Evolutionary conservation across 2,329 filamentous ascomycete genomes (phyloP), one percentile per base, ranked within the genome.

Genomic region (Catunica adiposa): DNA sequence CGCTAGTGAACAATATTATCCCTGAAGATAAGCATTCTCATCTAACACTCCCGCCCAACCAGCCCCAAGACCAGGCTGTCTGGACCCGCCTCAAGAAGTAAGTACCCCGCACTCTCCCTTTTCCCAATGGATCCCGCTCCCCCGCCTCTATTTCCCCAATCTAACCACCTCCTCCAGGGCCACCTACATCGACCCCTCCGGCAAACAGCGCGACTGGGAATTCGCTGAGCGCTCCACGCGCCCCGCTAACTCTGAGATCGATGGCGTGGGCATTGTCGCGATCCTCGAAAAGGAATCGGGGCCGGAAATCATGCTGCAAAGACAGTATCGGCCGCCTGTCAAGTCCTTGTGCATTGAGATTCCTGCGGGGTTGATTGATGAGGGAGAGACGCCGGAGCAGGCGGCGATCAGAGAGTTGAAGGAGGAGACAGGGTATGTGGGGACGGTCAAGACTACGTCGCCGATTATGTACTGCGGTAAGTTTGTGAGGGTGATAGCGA

Each of bases 211-310:
- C 54, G 78, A 75, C 29, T 88, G 84, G 84, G 84, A 89, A 64
- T 83, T 80, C 0, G 81, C 81, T 15, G 80, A 86, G 66, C 78
- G 84, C n/a, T 74, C 74, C 29, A 87, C 83, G 0, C 77, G 83
- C 2, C 82, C 83, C 11, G 69, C 71, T 56, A 71, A 67, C 60
- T 73, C 73, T 57, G 76, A 78, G 34, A 80, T 87, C 54, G 84
- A 89, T 62, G 83, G 81, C 54, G 83, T 88, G 14, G 83, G 83
- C 58, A 85, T 89, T 57, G 73, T 86, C 15, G 84, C 83, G 44
- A 77, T 88, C 60, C 70, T 89, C 14, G 70, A 79, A 60, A 76
- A 74, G 60, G 65, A 73, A 7, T 67, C 68, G 0, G 76, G 71
- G 0, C 74, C 76, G 2, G 71, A 80, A 62, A 73, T 83, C 47